Percentiles rank a stretch among this genome's conserved stretches.
Evolutionary conservation across 148 eudicot species (phyloP).

Genomic region (Rhododendron simsii): DNA sequence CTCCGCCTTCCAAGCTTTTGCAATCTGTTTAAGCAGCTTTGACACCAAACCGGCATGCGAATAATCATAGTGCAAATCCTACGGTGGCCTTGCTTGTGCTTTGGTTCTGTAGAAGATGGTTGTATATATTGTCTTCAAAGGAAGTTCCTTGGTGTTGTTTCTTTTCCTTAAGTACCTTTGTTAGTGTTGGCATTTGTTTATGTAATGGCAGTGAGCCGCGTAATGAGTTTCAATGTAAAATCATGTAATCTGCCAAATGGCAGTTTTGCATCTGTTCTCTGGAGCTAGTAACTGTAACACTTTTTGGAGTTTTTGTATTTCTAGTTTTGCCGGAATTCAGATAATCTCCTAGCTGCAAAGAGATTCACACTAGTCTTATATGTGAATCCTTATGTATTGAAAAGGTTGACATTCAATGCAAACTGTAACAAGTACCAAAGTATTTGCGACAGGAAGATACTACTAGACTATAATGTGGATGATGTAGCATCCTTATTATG

Average conservation of each 20-base stretch:
- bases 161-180: not conserved
- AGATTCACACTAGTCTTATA: not conserved
- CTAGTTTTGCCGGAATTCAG: slow-evolving; percentile 4
- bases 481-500: not conserved
- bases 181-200: not conserved
- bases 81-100: not conserved
- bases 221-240: slow-evolving; percentile 2
- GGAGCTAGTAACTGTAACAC: not conserved
- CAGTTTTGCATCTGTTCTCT: not conserved
- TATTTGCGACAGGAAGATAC: not conserved
- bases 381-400: not conserved
- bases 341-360: slow-evolving; percentile 2
- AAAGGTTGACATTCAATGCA: not conserved
- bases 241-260: slow-evolving; percentile 4
- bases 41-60: slow-evolving; percentile 58
- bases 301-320: not conserved
- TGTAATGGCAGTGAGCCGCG: not conserved
- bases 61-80: slow-evolving; percentile 15
- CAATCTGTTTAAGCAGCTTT: slow-evolving; percentile 53
- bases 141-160: not conserved
- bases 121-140: slow-evolving; percentile 12
- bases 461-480: not conserved
- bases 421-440: not conserved
- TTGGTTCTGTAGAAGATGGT: not conserved
- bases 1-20: slow-evolving; percentile 52